Conservation (phyloP, 2,329 filamentous ascomycete species). For the Arthrobotrys entomopaga region DNA sequence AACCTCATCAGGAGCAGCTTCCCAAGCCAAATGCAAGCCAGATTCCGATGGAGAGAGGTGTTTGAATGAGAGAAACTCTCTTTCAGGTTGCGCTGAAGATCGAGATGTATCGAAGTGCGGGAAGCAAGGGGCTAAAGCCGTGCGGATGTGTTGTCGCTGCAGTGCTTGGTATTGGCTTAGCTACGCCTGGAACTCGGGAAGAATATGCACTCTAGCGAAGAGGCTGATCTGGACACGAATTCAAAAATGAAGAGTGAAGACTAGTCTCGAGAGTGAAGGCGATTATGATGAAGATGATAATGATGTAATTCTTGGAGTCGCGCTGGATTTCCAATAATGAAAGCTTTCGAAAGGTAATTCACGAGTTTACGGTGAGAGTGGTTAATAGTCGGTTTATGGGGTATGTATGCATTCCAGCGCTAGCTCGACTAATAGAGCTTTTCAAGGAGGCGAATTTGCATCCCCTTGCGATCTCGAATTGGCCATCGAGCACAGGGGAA, state of each 20-base stretch:
- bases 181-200: neutral
- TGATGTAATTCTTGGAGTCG: slow-evolving; percentile 30
- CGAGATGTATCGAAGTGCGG: slow-evolving; percentile 30
- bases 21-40: slow-evolving; percentile 35
- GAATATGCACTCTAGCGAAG: neutral
- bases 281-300: slow-evolving; percentile 3
- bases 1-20: slow-evolving; percentile 41
- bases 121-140: slow-evolving; percentile 32
- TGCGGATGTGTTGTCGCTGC: slow-evolving; percentile 36
- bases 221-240: neutral
- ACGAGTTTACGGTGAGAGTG: neutral
- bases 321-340: neutral
- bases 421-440: too few species aligned
- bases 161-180: neutral
- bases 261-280: neutral
- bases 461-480: slow-evolving; percentile 12
- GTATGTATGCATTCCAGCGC: too few species aligned
- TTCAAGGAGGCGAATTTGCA: slow-evolving; percentile 13
- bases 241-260: too few species aligned
- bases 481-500: slow-evolving; percentile 31
- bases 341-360: too few species aligned
- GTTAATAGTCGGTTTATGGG: neutral
- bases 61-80: too few species aligned
- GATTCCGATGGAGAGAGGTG: slow-evolving; percentile 27
- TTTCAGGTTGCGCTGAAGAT: too few species aligned